phyloP scores from a whole-genome alignment of 176 grass and related monocot species.

The Carex cristatella region DNA sequence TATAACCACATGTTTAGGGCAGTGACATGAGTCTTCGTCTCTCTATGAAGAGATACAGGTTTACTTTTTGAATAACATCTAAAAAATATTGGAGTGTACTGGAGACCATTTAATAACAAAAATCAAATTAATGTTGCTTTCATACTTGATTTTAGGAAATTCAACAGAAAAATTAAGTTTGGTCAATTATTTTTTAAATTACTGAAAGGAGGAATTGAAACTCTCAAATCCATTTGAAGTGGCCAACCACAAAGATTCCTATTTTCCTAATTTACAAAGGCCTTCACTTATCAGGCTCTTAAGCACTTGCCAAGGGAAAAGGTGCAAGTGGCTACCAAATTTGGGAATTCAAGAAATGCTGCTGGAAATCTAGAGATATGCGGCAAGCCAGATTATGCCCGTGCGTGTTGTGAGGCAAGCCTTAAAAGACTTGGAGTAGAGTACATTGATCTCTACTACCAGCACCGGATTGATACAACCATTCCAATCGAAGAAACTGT shows the following conservation, averaged over 20 bases:
- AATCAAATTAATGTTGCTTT: too few species aligned
- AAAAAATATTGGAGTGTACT: too few species aligned
- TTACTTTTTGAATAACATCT: too few species aligned
- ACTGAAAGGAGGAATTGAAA: too few species aligned
- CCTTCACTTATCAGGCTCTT: constrained; percentile 13
- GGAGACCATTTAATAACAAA: too few species aligned
- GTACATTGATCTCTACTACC: constrained; percentile 62
- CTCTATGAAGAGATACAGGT: too few species aligned
- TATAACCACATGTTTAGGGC: too few species aligned
- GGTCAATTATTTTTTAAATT: too few species aligned
- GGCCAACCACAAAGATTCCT: not conserved
- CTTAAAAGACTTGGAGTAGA: constrained; percentile 33
- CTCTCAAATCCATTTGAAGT: too few species aligned
- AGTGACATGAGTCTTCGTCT: too few species aligned
- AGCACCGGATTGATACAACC: constrained; percentile 8
- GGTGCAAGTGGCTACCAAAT: constrained; percentile 43
- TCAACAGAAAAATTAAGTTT: too few species aligned
- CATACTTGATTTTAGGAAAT: too few species aligned
- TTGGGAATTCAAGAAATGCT: not conserved
- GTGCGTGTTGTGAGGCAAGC: constrained; percentile 30
- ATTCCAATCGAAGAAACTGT: constrained; percentile 51
- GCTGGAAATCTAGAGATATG: not conserved
- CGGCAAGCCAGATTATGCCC: constrained; percentile 40
- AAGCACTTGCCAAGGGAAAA: constrained; percentile 12
- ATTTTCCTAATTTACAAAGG: not conserved